These are phyloP conservation scores for Pilobolus umbonatus DNA, from an alignment of 192 early-diverging fungal species.

Conservation along the genomic window DNA sequence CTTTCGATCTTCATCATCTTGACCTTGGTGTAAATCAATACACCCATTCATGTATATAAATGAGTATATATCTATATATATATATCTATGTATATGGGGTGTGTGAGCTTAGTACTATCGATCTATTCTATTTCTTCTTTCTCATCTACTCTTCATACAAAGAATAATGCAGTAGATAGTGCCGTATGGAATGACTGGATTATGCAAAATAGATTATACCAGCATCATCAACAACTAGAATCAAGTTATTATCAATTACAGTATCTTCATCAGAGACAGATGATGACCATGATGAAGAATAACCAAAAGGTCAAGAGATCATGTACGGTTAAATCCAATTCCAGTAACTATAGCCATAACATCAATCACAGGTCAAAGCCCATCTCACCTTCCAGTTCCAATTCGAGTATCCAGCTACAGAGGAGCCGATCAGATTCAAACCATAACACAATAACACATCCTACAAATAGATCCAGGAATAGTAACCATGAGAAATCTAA, in stretches of 20 bases:
- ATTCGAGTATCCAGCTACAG: neutral
- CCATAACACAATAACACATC: no score
- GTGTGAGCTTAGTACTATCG: neutral
- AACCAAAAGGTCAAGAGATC: neutral
- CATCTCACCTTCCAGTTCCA: neutral
- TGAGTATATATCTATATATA: no score
- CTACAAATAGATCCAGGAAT: no score
- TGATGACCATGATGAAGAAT: conserved; percentile 13
- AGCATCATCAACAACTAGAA: conserved; percentile 6
- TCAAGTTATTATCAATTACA: conserved; percentile 11
- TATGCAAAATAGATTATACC: conserved; percentile 2
- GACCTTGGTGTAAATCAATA: no score
- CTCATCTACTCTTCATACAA: neutral
- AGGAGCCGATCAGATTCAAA: no score
- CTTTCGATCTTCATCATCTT: no score
- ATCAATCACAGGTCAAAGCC: no score
- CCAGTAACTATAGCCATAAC: no score
- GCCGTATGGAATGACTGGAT: conserved; percentile 7
- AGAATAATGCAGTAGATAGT: neutral
- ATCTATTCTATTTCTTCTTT: neutral
- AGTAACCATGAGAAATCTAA: no score
- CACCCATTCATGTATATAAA: no score
- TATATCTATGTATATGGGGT: no score
- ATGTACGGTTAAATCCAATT: neutral
- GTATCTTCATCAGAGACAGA: conserved; percentile 8